These are phyloP conservation scores for Tricharina praecox DNA, from an alignment of 495 filamentous ascomycete species.

Conservation along the genomic window DNA sequence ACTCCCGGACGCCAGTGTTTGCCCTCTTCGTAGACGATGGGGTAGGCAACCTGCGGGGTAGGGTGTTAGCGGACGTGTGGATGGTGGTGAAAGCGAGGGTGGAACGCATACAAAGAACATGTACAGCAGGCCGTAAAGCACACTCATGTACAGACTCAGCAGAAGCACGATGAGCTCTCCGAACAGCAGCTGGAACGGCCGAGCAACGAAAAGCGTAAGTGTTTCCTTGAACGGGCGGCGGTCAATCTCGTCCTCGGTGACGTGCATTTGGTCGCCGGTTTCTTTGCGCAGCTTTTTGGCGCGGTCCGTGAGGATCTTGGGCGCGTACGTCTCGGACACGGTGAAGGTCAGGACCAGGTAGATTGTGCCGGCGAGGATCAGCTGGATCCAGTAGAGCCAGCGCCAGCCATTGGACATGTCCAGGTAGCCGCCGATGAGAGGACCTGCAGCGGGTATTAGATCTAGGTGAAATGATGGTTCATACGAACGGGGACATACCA, in stretches of 20 bases:
- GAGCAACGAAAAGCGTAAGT: conserved; percentile 48
- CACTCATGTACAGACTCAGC: conserved; percentile 61
- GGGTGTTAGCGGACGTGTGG: too few species aligned
- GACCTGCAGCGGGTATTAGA: conserved; percentile 32
- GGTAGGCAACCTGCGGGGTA: conserved; percentile 34
- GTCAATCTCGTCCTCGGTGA: conserved; percentile 61
- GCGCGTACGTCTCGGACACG: conserved; percentile 65
- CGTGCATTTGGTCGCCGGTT: conserved; percentile 45
- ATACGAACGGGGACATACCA: conserved; percentile 26
- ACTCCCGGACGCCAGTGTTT: conserved; percentile 55
- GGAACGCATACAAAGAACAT: conserved; percentile 63
- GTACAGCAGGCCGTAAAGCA: conserved; percentile 61
- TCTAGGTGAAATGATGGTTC: not conserved
- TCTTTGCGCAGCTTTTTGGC: conserved; percentile 50
- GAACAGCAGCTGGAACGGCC: conserved; percentile 67
- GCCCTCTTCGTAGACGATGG: conserved; percentile 58
- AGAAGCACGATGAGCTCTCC: conserved; percentile 63
- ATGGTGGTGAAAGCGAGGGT: too few species aligned
- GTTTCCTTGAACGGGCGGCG: conserved; percentile 44
- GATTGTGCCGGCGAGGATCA: conserved; percentile 48
- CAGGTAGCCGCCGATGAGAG: conserved; percentile 60
- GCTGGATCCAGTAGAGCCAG: conserved; percentile 73
- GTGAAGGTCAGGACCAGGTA: conserved; percentile 62
- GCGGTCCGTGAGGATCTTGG: conserved; percentile 46
- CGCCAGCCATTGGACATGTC: conserved; percentile 53